These are phyloP conservation scores for Trichoderma sp. DNA, from an alignment of 2,329 filamentous ascomycete species.

Conservation along the genomic window DNA sequence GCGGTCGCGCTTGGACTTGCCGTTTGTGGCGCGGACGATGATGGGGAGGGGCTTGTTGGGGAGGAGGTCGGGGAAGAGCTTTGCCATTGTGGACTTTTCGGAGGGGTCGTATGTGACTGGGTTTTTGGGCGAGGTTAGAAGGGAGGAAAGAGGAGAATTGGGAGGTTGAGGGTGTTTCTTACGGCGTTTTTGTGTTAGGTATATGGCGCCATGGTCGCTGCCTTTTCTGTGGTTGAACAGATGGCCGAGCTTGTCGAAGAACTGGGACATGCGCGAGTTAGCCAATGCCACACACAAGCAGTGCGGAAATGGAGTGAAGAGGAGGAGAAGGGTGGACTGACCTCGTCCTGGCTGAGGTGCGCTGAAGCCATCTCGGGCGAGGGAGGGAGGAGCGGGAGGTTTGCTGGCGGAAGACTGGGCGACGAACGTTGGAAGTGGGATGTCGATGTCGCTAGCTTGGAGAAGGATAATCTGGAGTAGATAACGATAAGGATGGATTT, in stretches of 20 bases:
- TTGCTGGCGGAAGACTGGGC: not conserved
- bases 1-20: constrained; percentile 62
- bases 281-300: not conserved
- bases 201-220: constrained; percentile 72
- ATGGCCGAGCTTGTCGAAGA: constrained; percentile 68
- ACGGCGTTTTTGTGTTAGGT: constrained; percentile 77
- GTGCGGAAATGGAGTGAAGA: not conserved
- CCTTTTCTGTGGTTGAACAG: constrained; percentile 68
- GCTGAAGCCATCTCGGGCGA: not conserved
- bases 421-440: constrained; percentile 9
- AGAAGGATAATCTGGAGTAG: constrained; percentile 1
- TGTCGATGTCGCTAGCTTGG: constrained; percentile 13
- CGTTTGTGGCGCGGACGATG: constrained; percentile 82
- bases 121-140: not conserved
- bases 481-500: constrained; percentile 1
- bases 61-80: constrained; percentile 61
- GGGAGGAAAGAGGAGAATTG: not conserved
- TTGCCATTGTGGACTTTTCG: constrained; percentile 43
- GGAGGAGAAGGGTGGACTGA: constrained; percentile 25
- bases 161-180: constrained; percentile 32
- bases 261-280: constrained; percentile 50
- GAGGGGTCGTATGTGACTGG: constrained; percentile 49
- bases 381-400: not conserved
- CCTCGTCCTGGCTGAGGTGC: constrained; percentile 43
- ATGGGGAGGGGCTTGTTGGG: constrained; percentile 65